Evolutionary conservation across 495 filamentous ascomycete species (phyloP).

Genomic region (Talaromyces borbonicus): DNA sequence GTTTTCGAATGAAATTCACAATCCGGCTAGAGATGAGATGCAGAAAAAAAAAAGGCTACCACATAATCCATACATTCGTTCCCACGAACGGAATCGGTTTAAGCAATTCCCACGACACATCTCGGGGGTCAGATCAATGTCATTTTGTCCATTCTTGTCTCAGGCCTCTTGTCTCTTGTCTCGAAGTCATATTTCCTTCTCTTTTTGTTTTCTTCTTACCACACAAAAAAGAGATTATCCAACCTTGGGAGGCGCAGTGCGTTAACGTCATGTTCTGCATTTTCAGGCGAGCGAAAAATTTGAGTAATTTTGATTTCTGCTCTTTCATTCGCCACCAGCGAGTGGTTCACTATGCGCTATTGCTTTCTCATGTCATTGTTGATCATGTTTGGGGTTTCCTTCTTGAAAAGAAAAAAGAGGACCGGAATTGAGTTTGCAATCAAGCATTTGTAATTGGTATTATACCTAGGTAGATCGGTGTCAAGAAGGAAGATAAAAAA

Average conservation of each 20-base stretch:
- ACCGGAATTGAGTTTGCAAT: no score
- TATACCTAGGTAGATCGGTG: slow-evolving; percentile 3
- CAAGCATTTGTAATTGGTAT: neutral
- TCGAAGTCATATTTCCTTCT: slow-evolving; percentile 1
- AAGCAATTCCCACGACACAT: no score
- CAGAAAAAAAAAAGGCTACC: no score
- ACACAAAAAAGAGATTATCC: neutral
- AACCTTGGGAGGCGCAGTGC: neutral
- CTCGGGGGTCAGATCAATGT: neutral
- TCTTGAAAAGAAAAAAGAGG: no score
- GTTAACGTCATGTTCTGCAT: slow-evolving; percentile 7
- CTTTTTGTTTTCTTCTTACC: no score
- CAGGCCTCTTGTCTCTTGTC: neutral
- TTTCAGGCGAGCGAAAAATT: slow-evolving; percentile 20
- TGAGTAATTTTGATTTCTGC: slow-evolving; percentile 14
- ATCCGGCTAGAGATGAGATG: no score
- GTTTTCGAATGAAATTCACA: no score
- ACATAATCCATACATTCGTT: no score
- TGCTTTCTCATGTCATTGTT: no score
- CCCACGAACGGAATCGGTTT: no score
- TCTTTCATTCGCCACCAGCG: slow-evolving; percentile 9
- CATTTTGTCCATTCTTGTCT: slow-evolving; percentile 6
- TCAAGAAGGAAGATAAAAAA: neutral
- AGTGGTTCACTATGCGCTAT: no score
- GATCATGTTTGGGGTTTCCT: no score